Evolutionary conservation across 2,329 filamentous ascomycete genomes (phyloP), one percentile per base, ranked within the genome.

Genomic region (Aspergillus melleus): DNA sequence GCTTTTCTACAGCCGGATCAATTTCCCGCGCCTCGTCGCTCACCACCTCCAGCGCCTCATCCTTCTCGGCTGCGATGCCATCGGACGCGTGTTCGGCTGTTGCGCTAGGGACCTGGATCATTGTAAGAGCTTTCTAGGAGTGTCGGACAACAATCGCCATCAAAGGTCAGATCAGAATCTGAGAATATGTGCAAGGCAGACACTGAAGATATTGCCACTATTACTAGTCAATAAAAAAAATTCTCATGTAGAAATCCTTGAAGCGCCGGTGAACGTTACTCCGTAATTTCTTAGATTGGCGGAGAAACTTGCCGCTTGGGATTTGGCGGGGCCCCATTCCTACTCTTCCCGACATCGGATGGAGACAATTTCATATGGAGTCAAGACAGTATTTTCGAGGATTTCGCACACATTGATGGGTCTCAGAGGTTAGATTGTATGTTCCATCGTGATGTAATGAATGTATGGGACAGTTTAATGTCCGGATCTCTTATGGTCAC

Each of bases 21-120:
- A 87, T 79, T 24, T 67, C 69, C 49, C 65, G 62, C 10, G 70
- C 70, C 29, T 70, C 62, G 54, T 87, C 84, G 24, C 86, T 85
- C 2, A 88, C 86, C 59, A 90, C 79, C 9, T 79, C 80, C 56
- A 87, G 77, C 2, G 85, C 85, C 19, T 83, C 78, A 70, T 88
- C 85, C 61, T 83, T 83, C 22, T 80, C 79, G 36, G 36, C 36
- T 1, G 36, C 14, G 36, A 42, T 42, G 16, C 36, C 36, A 16
- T n/a, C 36, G 36, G 36, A 59, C 6, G 42, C 55, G 39, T 20
- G 52, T 52, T 58, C 57, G 2, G 47, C 57, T 22, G 61, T 60
- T 39, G 65, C 54, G 22, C 62, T 61, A 19, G 62, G 61, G 20
- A 71, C 36, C 49, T 67, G 63, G 26, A 70, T 66, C 69, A 70